phyloP scores from a whole-genome alignment of 208 protist species.

The Leishmania major region DNA sequence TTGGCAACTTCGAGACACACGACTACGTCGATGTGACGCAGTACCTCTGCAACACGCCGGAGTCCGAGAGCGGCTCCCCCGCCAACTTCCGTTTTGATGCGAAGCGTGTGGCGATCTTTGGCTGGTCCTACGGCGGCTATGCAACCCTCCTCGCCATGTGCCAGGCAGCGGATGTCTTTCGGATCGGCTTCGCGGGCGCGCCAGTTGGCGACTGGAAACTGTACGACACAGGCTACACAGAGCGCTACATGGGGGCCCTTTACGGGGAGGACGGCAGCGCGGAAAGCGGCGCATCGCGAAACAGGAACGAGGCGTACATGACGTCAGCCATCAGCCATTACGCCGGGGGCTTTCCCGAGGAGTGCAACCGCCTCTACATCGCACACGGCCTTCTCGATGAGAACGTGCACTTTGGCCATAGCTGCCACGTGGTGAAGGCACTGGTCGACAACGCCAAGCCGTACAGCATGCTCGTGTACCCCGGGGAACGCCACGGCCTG shows the following conservation, averaged over 20 bases:
- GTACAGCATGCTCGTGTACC: conserved; percentile 86
- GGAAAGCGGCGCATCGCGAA: neutral
- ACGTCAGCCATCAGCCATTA: conserved; percentile 63
- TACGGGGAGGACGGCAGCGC: conserved; percentile 26
- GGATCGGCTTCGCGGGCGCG: conserved; percentile 82
- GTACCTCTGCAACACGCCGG: conserved; percentile 37
- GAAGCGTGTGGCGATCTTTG: conserved; percentile 78
- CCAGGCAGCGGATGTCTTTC: conserved; percentile 78
- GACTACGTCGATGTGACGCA: conserved; percentile 80
- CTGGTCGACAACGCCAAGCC: conserved; percentile 86
- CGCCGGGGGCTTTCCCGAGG: conserved; percentile 78
- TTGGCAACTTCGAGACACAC: conserved; percentile 83
- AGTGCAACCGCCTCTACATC: conserved; percentile 89
- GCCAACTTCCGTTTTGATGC: conserved; percentile 59
- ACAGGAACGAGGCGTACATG: conserved; percentile 58
- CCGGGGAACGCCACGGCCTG: conserved; percentile 87
- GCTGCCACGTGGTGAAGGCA: conserved; percentile 67
- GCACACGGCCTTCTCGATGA: conserved; percentile 94
- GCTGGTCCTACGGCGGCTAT: conserved; percentile 92
- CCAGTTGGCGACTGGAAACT: conserved; percentile 87
- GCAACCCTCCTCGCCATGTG: conserved; percentile 86
- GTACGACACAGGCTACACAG: conserved; percentile 93
- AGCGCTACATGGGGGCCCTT: conserved; percentile 88
- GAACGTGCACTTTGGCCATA: conserved; percentile 94
- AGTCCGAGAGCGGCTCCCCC: conserved; percentile 27